These are phyloP conservation scores for Penicillium arizonense DNA, from an alignment of 495 filamentous ascomycete species.

Conservation along the genomic window DNA sequence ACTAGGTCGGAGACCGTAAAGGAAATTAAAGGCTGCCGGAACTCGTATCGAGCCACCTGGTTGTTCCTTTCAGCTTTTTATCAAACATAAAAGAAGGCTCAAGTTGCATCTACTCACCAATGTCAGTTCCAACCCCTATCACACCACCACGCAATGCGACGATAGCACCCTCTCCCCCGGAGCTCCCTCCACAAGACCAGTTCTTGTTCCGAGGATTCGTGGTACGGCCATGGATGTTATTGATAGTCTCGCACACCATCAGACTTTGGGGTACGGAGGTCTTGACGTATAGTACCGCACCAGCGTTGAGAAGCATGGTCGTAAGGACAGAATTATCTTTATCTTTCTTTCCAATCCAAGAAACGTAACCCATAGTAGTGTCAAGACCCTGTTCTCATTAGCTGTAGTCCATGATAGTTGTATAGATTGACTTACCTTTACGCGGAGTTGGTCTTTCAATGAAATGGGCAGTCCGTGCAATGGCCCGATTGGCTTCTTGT, in stretches of 20 bases:
- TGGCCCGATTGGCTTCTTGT: constrained; percentile 9
- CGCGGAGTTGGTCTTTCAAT: constrained; percentile 16
- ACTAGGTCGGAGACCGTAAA: constrained; percentile 33
- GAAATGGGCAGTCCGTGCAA: constrained; percentile 27
- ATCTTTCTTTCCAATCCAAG: constrained; percentile 26
- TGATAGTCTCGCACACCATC: constrained; percentile 26
- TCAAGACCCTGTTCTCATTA: no score
- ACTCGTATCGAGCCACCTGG: constrained; percentile 28
- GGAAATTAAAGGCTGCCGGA: constrained; percentile 29
- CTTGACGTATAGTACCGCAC: constrained; percentile 31
- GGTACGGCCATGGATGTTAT: constrained; percentile 37
- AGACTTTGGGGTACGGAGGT: constrained; percentile 42
- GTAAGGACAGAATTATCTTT: background rate
- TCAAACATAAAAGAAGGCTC: background rate
- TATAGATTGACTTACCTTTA: no score
- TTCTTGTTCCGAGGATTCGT: constrained; percentile 33
- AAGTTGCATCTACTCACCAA: constrained; percentile 5
- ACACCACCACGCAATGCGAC: constrained; percentile 31
- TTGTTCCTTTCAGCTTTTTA: background rate
- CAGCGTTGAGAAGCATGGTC: constrained; percentile 4
- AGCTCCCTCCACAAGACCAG: constrained; percentile 35
- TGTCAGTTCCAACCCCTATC: constrained; percentile 39
- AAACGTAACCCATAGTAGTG: constrained; percentile 19
- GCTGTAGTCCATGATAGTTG: no score
- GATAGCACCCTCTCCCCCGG: constrained; percentile 37